A percentile compares a stretch with the other conserved stretches of the same genome.
Conservation (phyloP, 192 early-diverging fungal genomes). For the Diversispora epigaea region DNA sequence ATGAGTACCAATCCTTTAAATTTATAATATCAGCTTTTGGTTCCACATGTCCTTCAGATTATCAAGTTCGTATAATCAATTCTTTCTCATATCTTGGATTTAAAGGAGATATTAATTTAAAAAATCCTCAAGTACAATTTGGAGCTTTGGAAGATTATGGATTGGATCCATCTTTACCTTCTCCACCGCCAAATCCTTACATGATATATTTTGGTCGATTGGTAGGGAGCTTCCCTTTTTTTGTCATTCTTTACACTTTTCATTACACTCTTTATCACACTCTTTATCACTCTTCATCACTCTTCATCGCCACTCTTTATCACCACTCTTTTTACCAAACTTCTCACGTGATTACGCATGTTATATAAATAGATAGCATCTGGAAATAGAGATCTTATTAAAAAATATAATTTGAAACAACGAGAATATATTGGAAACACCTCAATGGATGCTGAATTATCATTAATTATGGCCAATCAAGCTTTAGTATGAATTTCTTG, state of each 20-base stretch:
- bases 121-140: conserved; percentile 75
- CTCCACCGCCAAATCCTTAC: conserved; percentile 35
- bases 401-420: conserved; percentile 93
- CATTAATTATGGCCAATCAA: conserved; percentile 94
- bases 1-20: conserved; percentile 60
- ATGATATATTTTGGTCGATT: conserved; percentile 71
- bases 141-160: conserved; percentile 79
- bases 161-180: conserved; percentile 40
- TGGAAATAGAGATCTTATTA: conserved; percentile 70
- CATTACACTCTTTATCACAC: not conserved
- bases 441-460: conserved; percentile 97
- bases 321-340: too few relatives aligned
- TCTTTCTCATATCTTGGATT: conserved; percentile 83
- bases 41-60: conserved; percentile 62
- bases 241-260: not conserved
- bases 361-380: conserved; percentile 50
- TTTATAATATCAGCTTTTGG: conserved; percentile 78
- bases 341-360: not conserved
- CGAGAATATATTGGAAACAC: conserved; percentile 93
- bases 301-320: too few relatives aligned
- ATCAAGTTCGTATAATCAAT: conserved; percentile 81
- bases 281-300: too few relatives aligned
- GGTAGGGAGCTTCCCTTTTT: conserved; percentile 36
- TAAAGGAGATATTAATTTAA: conserved; percentile 80
- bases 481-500: conserved; percentile 61